Evolutionary conservation across 176 grass and related monocot genomes (phyloP).

Genomic region (Miscanthus lutarioriparius): DNA sequence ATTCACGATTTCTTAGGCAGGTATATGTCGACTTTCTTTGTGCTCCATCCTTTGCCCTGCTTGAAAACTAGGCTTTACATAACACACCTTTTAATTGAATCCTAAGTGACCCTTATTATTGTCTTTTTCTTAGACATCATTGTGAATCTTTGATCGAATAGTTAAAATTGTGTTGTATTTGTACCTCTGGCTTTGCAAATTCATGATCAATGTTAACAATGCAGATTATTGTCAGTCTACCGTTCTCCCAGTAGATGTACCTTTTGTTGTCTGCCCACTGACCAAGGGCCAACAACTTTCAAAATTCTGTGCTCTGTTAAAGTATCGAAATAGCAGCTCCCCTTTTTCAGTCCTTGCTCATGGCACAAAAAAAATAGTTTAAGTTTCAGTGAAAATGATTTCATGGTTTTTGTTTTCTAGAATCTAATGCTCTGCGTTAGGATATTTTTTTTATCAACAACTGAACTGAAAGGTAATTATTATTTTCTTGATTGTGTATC

Average conservation of each 20-base stretch:
- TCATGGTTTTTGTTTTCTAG: conserved; percentile 7
- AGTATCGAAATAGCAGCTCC: not conserved
- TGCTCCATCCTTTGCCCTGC: not conserved
- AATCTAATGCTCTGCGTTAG: conserved; percentile 6
- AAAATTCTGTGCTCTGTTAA: not conserved
- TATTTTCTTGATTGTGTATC: conserved; percentile 29
- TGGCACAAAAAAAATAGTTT: not conserved
- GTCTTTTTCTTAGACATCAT: not conserved
- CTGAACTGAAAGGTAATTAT: conserved; percentile 12
- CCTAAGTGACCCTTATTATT: not conserved
- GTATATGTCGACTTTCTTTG: conserved; percentile 36
- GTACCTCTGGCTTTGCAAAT: not conserved
- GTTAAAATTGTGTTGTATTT: not conserved
- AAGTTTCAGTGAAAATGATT: not conserved
- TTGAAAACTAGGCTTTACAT: not conserved
- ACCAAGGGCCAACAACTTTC: not conserved
- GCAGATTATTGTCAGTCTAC: not conserved
- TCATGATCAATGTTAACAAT: not conserved
- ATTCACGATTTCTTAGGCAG: conserved; percentile 64
- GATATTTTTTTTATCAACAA: not conserved
- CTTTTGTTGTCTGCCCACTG: not conserved
- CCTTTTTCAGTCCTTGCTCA: not conserved
- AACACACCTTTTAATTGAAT: not conserved
- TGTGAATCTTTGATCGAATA: not conserved
- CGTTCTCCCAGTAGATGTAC: not conserved